Evolutionary conservation across 2,329 filamentous ascomycete species (phyloP), one percentile per base, ranked within the genome.

Genomic region (Botryotinia calthae): DNA sequence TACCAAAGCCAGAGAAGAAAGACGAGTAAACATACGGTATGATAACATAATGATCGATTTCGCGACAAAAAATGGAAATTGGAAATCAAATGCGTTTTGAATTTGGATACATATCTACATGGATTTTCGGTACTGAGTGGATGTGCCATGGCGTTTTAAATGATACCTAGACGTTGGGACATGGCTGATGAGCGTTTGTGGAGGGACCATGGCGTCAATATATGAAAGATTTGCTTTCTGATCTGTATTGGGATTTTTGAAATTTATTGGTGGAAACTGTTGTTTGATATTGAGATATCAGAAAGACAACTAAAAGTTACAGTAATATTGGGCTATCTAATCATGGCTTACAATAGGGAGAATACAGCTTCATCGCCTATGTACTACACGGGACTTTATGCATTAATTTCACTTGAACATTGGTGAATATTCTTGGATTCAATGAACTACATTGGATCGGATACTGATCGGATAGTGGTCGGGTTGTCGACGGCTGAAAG

Each of bases 1-100:
- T 93, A 75, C 90, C 91, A 0, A 82, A 80, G 20, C 79, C 84
- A 58, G 82, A 82, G 74, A 93, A 92, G 87, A 86, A 87, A 78
- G 86, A 82, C 0, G 89, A 91, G 74, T 91, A 85, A 62, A 51
- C 20, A 46, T 44, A 42, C 25, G 59, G 20, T 10, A 42, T 14
- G 14, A 22, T 18, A 18, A 8, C 12, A 46, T 34, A 5, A n/a
- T n/a, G 14, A 37, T 37, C 12, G 16, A 48, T 20, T 31, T 51
- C n/a, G 37, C 12, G 61, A 42, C 22, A 28, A 22, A 31, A 63
- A 6, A 44, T 56, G 48, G 34, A 28, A 20, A 4, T 61, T 46
- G 58, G 14, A 25, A 31, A 46, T 25, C 31, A 59, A 25, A 59
- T 69, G 56, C 25, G 14, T 51, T 28, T 51, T 58, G 48, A 69